Evolutionary conservation across 306 rosid species (phyloP), one percentile per base, ranked within the genome.

Genomic region (Arachis stenosperma): DNA sequence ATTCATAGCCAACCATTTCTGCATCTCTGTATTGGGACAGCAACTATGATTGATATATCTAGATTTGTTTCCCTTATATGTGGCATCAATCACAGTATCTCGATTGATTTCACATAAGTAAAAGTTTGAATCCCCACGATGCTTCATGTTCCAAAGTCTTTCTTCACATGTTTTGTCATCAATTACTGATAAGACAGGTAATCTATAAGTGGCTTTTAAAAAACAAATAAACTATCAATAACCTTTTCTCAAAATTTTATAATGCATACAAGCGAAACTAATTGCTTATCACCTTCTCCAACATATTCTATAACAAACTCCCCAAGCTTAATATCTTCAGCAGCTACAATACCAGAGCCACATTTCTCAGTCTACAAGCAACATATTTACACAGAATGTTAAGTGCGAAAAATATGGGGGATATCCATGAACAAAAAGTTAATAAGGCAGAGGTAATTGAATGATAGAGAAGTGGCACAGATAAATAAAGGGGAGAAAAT

Each of bases 1-100:
- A 75, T 71, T 57, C 58, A 74, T 46, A 69, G 58, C 27, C 74
- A 73, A 94, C 98, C 98, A 94, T 88, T 94, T 94, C 78, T 94
- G 98, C 97, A 91, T 94, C 91, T 91, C 97, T 40, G 98, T 94
- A 81, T 94, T 94, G 70, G 98, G 98, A 80, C 88, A 88, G 86
- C 98, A 94, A 63, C 98, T 94, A 77, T 94, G 98, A 65, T 94
- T 91, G 75, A 94, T 94, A 62, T 88, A 94, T 94, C 98, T 86
- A 33, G 98, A 94, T 78, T 89, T 94, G 84, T 94, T 94, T 75
- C 98, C 98, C 85, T 94, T 91, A 82, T 91, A 78, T 48, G 98
- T 89, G 10, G 98, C 98, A 84, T 94, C 98, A 72, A 94, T 94
- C 86, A 94, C 98, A 96, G 87, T 91, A 80, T 94, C 97, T 64